phyloP scores from a whole-genome alignment of 768 basidiomycete species.

The Rhizopogon vulgaris region DNA sequence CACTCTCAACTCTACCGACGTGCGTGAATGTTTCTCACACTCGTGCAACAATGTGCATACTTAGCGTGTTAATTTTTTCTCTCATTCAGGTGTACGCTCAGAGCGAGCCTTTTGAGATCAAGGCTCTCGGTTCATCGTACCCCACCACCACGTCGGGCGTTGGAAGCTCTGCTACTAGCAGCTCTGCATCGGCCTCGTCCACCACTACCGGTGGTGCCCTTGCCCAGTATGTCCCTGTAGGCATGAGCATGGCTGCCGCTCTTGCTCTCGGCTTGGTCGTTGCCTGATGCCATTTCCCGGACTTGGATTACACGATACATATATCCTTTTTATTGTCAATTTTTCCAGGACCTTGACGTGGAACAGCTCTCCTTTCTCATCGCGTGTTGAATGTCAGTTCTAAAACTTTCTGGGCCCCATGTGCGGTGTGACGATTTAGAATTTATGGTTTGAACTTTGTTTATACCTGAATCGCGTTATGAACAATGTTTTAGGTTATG shows the following conservation, averaged over 20 bases:
- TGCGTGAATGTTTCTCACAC: constrained; percentile 25
- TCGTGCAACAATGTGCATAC: not conserved
- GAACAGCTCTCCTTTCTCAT: not conserved
- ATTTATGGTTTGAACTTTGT: not conserved
- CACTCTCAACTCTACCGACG: constrained; percentile 44
- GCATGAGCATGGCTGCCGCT: constrained; percentile 25
- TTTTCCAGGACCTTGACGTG: not conserved
- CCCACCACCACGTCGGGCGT: constrained; percentile 31
- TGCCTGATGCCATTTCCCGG: constrained; percentile 9
- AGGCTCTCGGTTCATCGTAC: constrained; percentile 47
- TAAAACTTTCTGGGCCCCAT: not conserved
- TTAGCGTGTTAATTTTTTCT: not conserved
- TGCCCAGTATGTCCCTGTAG: constrained; percentile 19
- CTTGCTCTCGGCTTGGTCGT: constrained; percentile 20
- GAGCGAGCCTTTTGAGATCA: constrained; percentile 55
- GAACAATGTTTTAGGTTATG: not conserved
- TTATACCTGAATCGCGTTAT: not conserved
- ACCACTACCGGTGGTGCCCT: constrained; percentile 10
- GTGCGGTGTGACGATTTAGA: not conserved
- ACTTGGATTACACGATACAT: not conserved
- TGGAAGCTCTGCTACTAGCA: constrained; percentile 19
- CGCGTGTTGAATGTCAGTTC: not conserved
- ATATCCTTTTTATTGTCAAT: not conserved
- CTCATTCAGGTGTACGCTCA: constrained; percentile 46
- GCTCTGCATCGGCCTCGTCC: constrained; percentile 14